Conservation (phyloP, 1,139 yeast species). For the Wickerhamiella pararugosa region DNA sequence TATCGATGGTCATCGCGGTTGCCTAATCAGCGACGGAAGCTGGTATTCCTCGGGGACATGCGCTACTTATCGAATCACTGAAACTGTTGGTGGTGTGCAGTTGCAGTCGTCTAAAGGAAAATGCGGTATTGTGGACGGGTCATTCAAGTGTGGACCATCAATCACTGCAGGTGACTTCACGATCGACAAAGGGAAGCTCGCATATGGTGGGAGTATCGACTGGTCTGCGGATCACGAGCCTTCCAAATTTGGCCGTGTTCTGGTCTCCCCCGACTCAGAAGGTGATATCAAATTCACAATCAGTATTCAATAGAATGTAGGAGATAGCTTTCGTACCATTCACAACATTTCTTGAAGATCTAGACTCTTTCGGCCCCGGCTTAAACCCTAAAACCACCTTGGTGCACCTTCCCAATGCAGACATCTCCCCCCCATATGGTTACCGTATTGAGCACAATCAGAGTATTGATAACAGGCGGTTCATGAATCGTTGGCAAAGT, state of each 20-base stretch:
- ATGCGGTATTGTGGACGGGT: conserved; percentile 40
- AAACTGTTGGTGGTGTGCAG: conserved; percentile 58
- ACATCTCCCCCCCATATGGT: no score
- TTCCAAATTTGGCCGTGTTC: conserved; percentile 36
- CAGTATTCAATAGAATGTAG: conserved; percentile 10
- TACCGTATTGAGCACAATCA: conserved; percentile 18
- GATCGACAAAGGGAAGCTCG: conserved; percentile 24
- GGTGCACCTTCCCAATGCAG: no score
- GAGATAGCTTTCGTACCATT: background rate
- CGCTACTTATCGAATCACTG: conserved; percentile 48
- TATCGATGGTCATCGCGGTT: conserved; percentile 46
- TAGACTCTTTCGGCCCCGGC: no score
- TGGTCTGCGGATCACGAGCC: conserved; percentile 54
- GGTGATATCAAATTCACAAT: conserved; percentile 32
- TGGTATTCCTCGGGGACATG: conserved; percentile 80
- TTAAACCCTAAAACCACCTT: no score
- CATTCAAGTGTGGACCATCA: conserved; percentile 24
- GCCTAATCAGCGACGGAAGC: conserved; percentile 70
- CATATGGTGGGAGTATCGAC: conserved; percentile 45
- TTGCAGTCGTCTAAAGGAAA: conserved; percentile 54
- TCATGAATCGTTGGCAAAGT: background rate
- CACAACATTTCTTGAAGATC: background rate
- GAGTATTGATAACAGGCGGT: background rate
- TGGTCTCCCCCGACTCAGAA: conserved; percentile 34
- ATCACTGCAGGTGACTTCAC: conserved; percentile 23